phyloP scores from a whole-genome alignment of 2,329 filamentous ascomycete species.

The Fusarium miscanthi region DNA sequence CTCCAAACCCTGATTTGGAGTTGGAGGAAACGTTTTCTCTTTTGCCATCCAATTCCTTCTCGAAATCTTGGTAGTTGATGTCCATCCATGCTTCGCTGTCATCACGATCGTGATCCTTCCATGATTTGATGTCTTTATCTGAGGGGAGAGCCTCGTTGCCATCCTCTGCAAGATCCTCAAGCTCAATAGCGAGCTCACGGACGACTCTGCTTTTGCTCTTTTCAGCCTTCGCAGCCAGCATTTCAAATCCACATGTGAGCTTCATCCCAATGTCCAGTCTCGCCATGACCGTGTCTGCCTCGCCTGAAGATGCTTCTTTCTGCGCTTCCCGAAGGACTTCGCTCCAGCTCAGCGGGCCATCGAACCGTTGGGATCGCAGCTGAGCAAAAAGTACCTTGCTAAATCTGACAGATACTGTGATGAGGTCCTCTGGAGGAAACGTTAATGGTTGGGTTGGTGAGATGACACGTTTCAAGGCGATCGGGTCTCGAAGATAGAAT shows the following conservation, averaged over 20 bases:
- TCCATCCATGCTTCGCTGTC: slow-evolving; percentile 94
- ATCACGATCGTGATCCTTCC: slow-evolving; percentile 71
- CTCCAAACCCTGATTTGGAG: slow-evolving; percentile 65
- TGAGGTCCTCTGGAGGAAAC: slow-evolving; percentile 83
- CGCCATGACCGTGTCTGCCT: slow-evolving; percentile 30
- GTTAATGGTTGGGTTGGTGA: slow-evolving; percentile 63
- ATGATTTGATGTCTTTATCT: slow-evolving; percentile 76
- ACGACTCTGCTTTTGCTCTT: slow-evolving; percentile 75
- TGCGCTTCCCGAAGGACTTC: slow-evolving; percentile 41
- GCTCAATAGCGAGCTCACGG: slow-evolving; percentile 78
- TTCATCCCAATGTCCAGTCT: slow-evolving; percentile 86
- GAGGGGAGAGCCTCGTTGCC: slow-evolving; percentile 74
- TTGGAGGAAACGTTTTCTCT: slow-evolving; percentile 52
- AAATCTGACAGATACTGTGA: slow-evolving; percentile 82
- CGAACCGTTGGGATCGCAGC: slow-evolving; percentile 85
- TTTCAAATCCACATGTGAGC: slow-evolving; percentile 88
- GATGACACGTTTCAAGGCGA: slow-evolving; percentile 76
- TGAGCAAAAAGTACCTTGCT: slow-evolving; percentile 93
- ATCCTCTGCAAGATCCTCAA: slow-evolving; percentile 80
- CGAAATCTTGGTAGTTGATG: slow-evolving; percentile 90
- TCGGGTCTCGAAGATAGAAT: slow-evolving; percentile 90
- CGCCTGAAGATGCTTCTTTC: slow-evolving; percentile 22
- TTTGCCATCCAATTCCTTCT: slow-evolving; percentile 75
- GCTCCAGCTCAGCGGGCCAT: slow-evolving; percentile 67
- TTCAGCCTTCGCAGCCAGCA: slow-evolving; percentile 76